A percentile compares a stretch with the other conserved stretches of the same genome.
These are phyloP conservation scores for Colletotrichum scovillei DNA, from an alignment of 2,329 filamentous ascomycete species.

Conservation along the genomic window DNA sequence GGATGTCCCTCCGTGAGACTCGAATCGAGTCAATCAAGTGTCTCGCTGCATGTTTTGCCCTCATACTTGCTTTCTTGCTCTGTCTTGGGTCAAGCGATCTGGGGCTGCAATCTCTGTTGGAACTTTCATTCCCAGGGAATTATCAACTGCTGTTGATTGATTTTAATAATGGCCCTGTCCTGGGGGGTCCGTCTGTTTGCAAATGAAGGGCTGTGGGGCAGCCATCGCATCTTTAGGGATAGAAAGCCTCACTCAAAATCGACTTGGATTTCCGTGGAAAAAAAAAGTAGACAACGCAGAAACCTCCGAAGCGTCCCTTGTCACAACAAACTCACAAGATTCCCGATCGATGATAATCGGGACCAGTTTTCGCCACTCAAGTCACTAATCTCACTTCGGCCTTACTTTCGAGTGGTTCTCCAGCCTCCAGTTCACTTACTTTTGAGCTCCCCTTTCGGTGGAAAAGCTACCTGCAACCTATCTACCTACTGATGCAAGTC, in stretches of 20 bases:
- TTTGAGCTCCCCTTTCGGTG: not conserved
- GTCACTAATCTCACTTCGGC: not conserved
- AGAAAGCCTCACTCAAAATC: not conserved
- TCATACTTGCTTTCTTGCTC: not conserved
- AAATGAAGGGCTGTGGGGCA: not conserved
- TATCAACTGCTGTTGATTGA: no score
- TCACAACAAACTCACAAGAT: not conserved
- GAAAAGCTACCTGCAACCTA: not conserved
- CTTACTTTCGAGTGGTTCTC: not conserved
- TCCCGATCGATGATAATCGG: not conserved
- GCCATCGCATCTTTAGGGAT: not conserved
- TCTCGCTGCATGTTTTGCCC: slow-evolving; percentile 25
- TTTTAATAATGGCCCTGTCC: not conserved
- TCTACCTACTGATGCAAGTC: slow-evolving; percentile 21
- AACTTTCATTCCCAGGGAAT: no score
- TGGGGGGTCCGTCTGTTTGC: not conserved
- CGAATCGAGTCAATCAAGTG: slow-evolving; percentile 16
- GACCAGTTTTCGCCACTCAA: not conserved
- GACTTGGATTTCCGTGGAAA: not conserved
- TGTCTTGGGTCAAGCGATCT: not conserved
- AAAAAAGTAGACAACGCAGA: no score
- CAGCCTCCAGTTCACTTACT: not conserved
- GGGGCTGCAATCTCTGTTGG: not conserved
- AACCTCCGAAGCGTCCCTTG: not conserved
- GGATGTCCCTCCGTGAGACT: not conserved